Evolutionary conservation across 1,284 basidiomycete genomes (phyloP), one percentile per base, ranked within the genome.

Genomic region (Pseudozyma pruni): DNA sequence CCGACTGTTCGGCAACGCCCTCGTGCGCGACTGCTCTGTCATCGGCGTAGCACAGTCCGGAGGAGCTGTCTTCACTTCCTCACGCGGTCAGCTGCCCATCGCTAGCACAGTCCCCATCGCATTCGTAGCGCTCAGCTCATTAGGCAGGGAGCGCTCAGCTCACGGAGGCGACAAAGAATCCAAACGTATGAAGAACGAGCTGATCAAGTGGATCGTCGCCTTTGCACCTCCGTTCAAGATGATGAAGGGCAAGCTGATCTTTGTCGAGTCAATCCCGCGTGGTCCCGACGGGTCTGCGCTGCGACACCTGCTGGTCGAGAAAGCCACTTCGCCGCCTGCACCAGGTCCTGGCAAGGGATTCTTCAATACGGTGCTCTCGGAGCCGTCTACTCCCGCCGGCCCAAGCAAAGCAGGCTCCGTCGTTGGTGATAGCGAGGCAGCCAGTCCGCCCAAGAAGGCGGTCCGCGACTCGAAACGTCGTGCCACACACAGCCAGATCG

Each of bases 401-500:
- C 46, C 55, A 5, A 45, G 45, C 25, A 50, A 50, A 31, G 27
- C 53, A 20, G 29, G 16, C 23, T 41, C 23, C 1, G 32, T 47
- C 8, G 38, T 17, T 10, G 48, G 38, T 34, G 53, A 55, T 16
- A 40, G n/a, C 13, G 23, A 47, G 3, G 14, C 38, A 13, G n/a
- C 37, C 8, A 27, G 42, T 17, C 22, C 50, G 14, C 64, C 70
- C n/a, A 72, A 70, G 40, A 71, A 71, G 37, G 41, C 49, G 2
- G 68, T 53, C 10, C 64, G 74, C 9, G 77, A 77, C 47, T 72
- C 69, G 7, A 74, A 74, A 40, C 67, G 77, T 10, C 54, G 75
- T 17, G 76, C 77, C 5, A 76, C 77, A 4, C 81, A 82, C 39
- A 75, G 72, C 14, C 73, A 80, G 42, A 82, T 82, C 56, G 81